phyloP scores from a whole-genome alignment of 176 grass and related monocot species.

The Eragrostis nindensis region DNA sequence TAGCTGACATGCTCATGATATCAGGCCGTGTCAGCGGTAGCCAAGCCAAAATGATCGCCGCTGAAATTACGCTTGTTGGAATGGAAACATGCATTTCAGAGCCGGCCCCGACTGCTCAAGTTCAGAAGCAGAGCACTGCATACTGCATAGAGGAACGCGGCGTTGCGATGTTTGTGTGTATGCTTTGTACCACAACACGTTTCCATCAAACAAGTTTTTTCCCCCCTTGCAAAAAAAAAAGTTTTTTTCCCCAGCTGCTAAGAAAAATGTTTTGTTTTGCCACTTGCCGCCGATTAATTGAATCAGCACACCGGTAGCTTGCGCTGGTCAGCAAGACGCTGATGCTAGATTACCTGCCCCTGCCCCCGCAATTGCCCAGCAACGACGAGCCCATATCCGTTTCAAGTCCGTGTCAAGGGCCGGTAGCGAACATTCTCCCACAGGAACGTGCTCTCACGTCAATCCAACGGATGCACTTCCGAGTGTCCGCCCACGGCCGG shows the following conservation, averaged over 20 bases:
- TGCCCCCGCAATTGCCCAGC: neutral
- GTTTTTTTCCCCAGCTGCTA: neutral
- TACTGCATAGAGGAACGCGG: no score
- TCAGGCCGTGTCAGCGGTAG: conserved; percentile 26
- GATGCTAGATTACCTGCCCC: conserved; percentile 20
- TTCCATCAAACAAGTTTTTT: neutral
- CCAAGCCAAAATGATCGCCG: neutral
- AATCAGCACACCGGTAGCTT: neutral
- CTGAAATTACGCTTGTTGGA: neutral
- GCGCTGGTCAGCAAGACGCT: neutral
- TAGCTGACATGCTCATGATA: conserved; percentile 36
- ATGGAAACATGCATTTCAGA: no score
- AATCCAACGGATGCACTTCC: conserved; percentile 20
- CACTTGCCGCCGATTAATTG: neutral
- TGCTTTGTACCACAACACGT: neutral
- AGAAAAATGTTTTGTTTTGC: neutral
- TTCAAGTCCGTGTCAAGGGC: neutral
- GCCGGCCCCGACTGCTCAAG: neutral
- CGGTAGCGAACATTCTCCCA: neutral
- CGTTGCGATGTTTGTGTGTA: neutral
- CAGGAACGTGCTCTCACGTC: no score
- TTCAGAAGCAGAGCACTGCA: neutral
- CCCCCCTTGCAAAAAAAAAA: no score
- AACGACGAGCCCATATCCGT: neutral
- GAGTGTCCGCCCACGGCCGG: conserved; percentile 7